Evolutionary conservation across 2,329 filamentous ascomycete genomes (phyloP).

Genomic region (Laburnicola sp.): DNA sequence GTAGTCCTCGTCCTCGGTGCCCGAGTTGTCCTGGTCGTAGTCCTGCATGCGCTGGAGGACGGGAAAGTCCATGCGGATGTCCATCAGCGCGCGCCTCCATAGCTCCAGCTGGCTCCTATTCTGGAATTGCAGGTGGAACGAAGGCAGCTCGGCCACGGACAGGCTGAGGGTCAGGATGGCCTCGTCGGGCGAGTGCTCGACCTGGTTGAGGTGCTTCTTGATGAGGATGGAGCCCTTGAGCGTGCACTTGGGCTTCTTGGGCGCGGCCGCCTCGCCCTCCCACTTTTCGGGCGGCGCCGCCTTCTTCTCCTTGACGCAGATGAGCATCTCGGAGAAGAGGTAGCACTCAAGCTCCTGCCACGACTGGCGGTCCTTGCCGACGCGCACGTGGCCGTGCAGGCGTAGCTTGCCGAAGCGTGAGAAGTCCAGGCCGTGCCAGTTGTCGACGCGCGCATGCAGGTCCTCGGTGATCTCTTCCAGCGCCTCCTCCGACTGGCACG

Average conservation of each 20-base stretch:
- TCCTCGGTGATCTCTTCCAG: conserved; percentile 85
- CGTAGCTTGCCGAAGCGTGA: conserved; percentile 89
- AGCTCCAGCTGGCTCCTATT: conserved; percentile 81
- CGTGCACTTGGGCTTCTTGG: conserved; percentile 75
- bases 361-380: conserved; percentile 92
- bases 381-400: conserved; percentile 83
- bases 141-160: conserved; percentile 87
- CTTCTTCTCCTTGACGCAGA: conserved; percentile 98
- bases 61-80: conserved; percentile 73
- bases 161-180: conserved; percentile 85
- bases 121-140: conserved; percentile 90
- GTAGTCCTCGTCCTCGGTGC: conserved; percentile 87
- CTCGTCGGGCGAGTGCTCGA: conserved; percentile 73
- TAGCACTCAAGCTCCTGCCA: conserved; percentile 99
- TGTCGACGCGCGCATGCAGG: conserved; percentile 85
- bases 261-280: conserved; percentile 58
- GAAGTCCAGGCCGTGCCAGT: conserved; percentile 97
- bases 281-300: conserved; percentile 63
- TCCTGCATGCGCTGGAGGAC: conserved; percentile 63
- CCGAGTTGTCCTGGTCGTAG: conserved; percentile 78
- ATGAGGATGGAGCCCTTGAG: conserved; percentile 97
- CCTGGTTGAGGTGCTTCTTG: conserved; percentile 94
- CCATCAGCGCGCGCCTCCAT: conserved; percentile 85
- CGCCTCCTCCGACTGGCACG: conserved; percentile 74
- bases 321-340: conserved; percentile 97